These are phyloP conservation scores for Candida nonsorbophila DNA, from an alignment of 805 yeast species.

Conservation along the genomic window DNA sequence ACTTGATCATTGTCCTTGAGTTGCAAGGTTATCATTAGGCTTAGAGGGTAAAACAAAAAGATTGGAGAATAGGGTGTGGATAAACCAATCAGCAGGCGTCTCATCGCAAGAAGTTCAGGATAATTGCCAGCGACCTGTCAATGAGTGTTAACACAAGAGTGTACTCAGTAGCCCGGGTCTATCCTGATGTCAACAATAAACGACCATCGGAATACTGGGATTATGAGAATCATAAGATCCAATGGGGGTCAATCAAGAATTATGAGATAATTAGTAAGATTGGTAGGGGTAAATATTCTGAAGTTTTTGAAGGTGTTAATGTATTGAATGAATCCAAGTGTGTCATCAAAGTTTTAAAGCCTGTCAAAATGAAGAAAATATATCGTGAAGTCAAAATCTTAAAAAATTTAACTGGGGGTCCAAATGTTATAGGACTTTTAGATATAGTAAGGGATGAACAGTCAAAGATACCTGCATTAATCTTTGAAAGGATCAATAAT, in stretches of 20 bases:
- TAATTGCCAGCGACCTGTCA: neutral
- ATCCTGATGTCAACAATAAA: conserved; percentile 65
- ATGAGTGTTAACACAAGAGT: conserved; percentile 25
- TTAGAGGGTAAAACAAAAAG: neutral
- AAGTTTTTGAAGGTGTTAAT: conserved; percentile 83
- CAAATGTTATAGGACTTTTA: conserved; percentile 69
- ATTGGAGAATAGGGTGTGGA: no score
- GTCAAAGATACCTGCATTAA: conserved; percentile 78
- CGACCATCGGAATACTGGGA: conserved; percentile 81
- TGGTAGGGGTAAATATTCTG: conserved; percentile 94
- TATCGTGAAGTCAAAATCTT: conserved; percentile 84
- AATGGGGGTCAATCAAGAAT: conserved; percentile 39
- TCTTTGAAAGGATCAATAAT: conserved; percentile 81
- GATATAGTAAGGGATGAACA: conserved; percentile 81
- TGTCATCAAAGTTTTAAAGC: conserved; percentile 86
- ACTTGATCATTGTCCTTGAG: neutral
- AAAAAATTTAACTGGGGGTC: conserved; percentile 80
- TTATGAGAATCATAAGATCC: conserved; percentile 55
- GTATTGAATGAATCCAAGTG: conserved; percentile 56
- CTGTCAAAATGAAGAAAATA: conserved; percentile 88
- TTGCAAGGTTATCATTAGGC: neutral
- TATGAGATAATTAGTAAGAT: conserved; percentile 80
- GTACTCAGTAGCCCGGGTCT: conserved; percentile 46
- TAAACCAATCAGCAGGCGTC: no score
- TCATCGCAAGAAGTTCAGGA: neutral